Conservation (phyloP, 2,329 filamentous ascomycete genomes). For the Colletotrichum horii region DNA sequence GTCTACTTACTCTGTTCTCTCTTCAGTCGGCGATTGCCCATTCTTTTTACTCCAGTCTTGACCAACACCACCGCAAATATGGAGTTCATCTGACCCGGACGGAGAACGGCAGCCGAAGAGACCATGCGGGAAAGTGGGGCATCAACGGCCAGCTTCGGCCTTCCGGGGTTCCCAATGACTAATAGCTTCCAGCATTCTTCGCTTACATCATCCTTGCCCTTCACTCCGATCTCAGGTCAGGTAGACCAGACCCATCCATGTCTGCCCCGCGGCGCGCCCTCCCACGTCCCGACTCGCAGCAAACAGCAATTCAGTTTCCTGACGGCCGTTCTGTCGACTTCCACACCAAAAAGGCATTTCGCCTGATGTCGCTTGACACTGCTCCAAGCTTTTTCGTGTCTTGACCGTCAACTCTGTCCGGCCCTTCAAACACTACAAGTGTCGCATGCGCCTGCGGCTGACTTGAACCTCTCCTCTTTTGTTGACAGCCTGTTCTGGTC, state of each 20-base stretch:
- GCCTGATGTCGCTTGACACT: neutral
- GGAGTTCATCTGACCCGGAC: neutral
- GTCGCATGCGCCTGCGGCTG: neutral
- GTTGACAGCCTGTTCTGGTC: neutral
- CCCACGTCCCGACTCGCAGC: neutral
- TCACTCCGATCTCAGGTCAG: too few relatives aligned
- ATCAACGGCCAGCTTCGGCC: conserved; percentile 16
- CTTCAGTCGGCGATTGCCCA: neutral
- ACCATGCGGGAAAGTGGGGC: neutral
- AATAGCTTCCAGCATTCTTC: neutral
- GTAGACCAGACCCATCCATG: too few relatives aligned
- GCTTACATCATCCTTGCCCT: neutral
- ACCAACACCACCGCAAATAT: neutral
- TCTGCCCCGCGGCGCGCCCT: neutral
- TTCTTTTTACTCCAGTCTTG: neutral
- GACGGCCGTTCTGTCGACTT: neutral
- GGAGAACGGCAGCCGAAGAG: neutral
- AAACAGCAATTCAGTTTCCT: neutral
- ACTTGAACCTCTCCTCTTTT: neutral
- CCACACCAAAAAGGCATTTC: neutral
- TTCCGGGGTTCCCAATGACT: neutral
- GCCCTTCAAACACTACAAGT: conserved; percentile 7
- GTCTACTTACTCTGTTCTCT: neutral
- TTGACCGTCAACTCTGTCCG: neutral
- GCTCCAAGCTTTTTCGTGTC: neutral